Percentiles rank a stretch among this genome's conserved stretches.
Conservation (phyloP, 164 flowering plant genomes). For the Macadamia integrifolia region DNA sequence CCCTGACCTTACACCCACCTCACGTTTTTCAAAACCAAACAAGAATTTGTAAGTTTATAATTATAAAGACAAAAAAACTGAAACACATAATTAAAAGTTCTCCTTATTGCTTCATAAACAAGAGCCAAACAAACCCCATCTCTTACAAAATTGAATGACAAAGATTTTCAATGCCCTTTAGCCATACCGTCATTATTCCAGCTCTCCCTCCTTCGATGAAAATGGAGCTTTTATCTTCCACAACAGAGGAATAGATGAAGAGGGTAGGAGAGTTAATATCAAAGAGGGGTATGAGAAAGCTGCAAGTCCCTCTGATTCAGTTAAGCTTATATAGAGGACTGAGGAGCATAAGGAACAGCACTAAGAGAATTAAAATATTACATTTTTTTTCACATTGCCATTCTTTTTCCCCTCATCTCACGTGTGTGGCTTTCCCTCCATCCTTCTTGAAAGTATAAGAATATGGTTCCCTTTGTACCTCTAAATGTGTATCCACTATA, state of each 20-base stretch:
- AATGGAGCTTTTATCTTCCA: too few species aligned
- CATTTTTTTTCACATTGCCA: not conserved
- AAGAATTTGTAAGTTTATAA: not conserved
- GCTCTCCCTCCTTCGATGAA: not conserved
- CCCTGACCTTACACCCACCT: too few species aligned
- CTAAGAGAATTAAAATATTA: not conserved
- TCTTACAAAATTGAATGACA: too few species aligned
- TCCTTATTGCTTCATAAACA: not conserved
- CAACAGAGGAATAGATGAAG: too few species aligned
- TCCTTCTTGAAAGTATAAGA: not conserved
- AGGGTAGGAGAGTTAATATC: too few species aligned
- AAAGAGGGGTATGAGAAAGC: not conserved
- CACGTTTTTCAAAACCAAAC: not conserved
- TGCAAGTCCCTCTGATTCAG: not conserved
- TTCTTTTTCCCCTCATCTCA: not conserved
- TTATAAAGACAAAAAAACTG: not conserved
- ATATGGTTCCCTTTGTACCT: not conserved
- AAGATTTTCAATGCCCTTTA: not conserved
- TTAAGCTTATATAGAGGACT: not conserved
- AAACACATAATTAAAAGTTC: too few species aligned
- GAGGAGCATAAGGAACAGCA: not conserved
- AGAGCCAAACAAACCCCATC: not conserved
- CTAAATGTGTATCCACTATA: too few species aligned
- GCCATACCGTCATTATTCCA: not conserved
- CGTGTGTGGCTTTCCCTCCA: conserved; percentile 2